Base-by-base conservation (phyloP, 2,329 filamentous ascomycete genomes). In the Phaeosphaeriaceae sp. region DNA sequence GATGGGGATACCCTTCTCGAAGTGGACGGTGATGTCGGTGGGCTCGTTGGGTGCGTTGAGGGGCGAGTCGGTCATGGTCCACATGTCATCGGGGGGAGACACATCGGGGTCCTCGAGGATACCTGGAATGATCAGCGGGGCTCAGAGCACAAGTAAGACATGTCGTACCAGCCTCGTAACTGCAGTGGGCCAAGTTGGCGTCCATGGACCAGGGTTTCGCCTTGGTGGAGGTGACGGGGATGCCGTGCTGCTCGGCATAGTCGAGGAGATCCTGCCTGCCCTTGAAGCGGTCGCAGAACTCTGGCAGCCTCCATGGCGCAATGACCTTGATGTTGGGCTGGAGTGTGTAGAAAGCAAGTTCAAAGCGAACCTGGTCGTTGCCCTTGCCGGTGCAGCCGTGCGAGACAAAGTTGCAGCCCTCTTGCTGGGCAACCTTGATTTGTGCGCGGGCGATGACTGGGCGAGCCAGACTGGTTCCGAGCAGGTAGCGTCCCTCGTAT, bases 31-130 rank as follows among this genome's bases (percentile, higher is more conserved):
- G 81, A 93, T 88, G 77, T 93, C 87, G 74, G 88, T 85, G 40
- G 90, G 89, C 73, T 85, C 81, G 74, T 93, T 85, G 59, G 91
- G 91, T 2, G 91, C 91, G 61, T 88, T 86, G 63, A 86, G 79
- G 43, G 91, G 91, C 71, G 91, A 89, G 58, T 85, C 80, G 58
- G 89, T 91, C 70, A 89, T 83, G 71, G 88, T 94, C 92, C 92
- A 94, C 88, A 94, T 91, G 77, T 94, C 90, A 68, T 86, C 83
- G 55, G 91, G 91, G 40, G 91, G 87, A 59, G 89, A 88, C 69
- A 85, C 81, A 74, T 82, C 78, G 59, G 86, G 86, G 68, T 88
- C 87, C 79, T 92, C 90, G 59, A 92, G 84, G 63, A 89, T 89
- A 49, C 74, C 73, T 75, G 48, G 1, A 10, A 3, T 5, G 5